Conservation (phyloP, 331 rosid species). For the Stylosanthes scabra region DNA sequence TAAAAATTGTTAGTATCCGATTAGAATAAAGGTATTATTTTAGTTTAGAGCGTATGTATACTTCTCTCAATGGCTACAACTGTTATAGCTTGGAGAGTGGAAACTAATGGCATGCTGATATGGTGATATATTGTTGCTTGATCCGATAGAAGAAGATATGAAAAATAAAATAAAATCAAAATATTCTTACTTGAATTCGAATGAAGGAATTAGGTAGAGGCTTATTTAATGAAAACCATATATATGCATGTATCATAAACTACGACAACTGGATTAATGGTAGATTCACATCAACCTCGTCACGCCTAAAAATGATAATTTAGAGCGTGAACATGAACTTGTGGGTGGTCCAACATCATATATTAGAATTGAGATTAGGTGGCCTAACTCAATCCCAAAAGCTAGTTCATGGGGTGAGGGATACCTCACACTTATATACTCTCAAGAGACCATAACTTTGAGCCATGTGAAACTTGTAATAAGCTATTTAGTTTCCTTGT, state of each 20-base stretch:
- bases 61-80: conserved; percentile 20
- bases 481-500: conserved; percentile 33
- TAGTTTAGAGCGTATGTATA: conserved; percentile 7
- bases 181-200: conserved; percentile 11
- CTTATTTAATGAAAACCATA: conserved; percentile 1
- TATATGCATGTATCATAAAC: not conserved
- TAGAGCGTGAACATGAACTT: too few relatives aligned
- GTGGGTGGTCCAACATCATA: too few relatives aligned
- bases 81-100: conserved; percentile 5
- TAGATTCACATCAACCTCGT: conserved; percentile 15
- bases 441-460: too few relatives aligned
- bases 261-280: conserved; percentile 18
- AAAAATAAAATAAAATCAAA: not conserved
- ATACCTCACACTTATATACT: too few relatives aligned
- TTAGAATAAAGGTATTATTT: conserved; percentile 7
- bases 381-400: too few relatives aligned
- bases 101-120: conserved; percentile 2
- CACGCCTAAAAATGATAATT: too few relatives aligned
- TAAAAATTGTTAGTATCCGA: not conserved
- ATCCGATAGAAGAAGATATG: conserved; percentile 22
- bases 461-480: too few relatives aligned
- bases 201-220: conserved; percentile 16
- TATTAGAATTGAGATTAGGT: too few relatives aligned
- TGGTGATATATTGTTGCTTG: conserved; percentile 25
- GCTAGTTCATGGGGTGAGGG: too few relatives aligned